Evolutionary conservation across 2,329 filamentous ascomycete genomes (phyloP), one percentile per base, ranked within the genome.

Genomic region (Cadophora malorum): DNA sequence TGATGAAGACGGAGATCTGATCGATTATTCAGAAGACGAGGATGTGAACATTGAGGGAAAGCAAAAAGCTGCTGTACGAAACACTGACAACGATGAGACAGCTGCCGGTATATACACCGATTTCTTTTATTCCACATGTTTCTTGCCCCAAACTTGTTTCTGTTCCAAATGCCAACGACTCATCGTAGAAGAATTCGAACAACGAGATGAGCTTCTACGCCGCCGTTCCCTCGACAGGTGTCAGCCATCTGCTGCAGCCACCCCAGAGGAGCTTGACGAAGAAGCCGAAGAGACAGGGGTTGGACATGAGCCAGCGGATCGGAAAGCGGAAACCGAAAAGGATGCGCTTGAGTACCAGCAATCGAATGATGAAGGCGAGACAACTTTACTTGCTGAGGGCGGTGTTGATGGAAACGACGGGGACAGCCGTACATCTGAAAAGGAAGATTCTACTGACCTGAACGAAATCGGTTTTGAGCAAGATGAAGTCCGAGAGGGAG

Each of bases 1-100:
- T 55, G 70, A 76, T 50, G 75, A 78, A 59, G 77, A 80, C n/a
- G 80, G 79, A 14, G 81, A 83, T 70, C 67, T 81, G n/a, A 79
- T 83, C 72, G 83, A 83, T 68, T 86, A 85, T 72, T 83, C 83
- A 28, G 83, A 86, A 3, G 67, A 69, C n/a, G 70, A 72, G 35
- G 33, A 58, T 66, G 81, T 79, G n/a, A 80, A 83, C 56, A 23
- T 50, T 19, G 66, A 71, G 19, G 65, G 71, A 14, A 67, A 58
- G 25, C 35, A 50, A 14, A 67, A 70, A 8, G 16, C 50, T 56
- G 60, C n/a, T 64, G 47, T 35, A 28, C n/a, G 23, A 56, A 65
- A 19, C 19, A 63, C 65, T 65, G 63, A 71, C 61, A 58, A 69
- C 8, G 65, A 69, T 49, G 66, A 61, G 49, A 61, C 55, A 68